Percentiles rank a stretch among this genome's conserved stretches.
Evolutionary conservation across 805 yeast genomes (phyloP).

Genomic region (Wickerhamiella australiensis): DNA sequence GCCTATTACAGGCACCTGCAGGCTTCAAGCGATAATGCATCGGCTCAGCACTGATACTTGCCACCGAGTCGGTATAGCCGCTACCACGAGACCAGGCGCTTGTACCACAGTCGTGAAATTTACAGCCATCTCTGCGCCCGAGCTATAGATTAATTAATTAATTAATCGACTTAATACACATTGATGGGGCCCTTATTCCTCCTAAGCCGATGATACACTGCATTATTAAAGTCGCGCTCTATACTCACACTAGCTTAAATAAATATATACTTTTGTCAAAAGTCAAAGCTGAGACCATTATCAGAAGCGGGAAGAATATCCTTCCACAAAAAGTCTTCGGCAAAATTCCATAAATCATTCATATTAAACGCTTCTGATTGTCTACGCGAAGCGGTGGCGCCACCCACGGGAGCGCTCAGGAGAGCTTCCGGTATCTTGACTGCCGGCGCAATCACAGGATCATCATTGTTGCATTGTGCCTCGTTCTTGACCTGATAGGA

Average conservation of each 20-base stretch:
- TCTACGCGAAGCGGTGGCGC: neutral
- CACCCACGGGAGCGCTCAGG: neutral
- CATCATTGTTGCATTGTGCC: neutral
- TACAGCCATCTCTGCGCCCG: too few relatives aligned
- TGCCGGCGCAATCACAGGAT: constrained; percentile 4
- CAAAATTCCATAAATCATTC: constrained; percentile 11
- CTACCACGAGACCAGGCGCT: too few relatives aligned
- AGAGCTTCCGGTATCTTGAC: constrained; percentile 1
- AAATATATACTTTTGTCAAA: neutral
- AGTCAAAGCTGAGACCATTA: constrained; percentile 8
- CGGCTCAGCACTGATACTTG: too few relatives aligned
- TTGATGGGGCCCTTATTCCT: too few relatives aligned
- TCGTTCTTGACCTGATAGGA: neutral
- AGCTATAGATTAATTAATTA: too few relatives aligned
- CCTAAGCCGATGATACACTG: too few relatives aligned
- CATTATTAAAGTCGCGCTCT: too few relatives aligned
- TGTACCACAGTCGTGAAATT: too few relatives aligned
- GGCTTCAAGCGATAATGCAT: too few relatives aligned
- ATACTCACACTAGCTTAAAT: neutral
- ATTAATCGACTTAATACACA: too few relatives aligned
- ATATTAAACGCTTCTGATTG: constrained; percentile 7
- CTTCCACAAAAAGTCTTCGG: constrained; percentile 10
- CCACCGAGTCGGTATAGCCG: too few relatives aligned
- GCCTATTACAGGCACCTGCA: too few relatives aligned
- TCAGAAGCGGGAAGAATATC: constrained; percentile 3